Base-by-base conservation (phyloP, 2,329 filamentous ascomycete species). In the Sclerotinia subarctica region DNA sequence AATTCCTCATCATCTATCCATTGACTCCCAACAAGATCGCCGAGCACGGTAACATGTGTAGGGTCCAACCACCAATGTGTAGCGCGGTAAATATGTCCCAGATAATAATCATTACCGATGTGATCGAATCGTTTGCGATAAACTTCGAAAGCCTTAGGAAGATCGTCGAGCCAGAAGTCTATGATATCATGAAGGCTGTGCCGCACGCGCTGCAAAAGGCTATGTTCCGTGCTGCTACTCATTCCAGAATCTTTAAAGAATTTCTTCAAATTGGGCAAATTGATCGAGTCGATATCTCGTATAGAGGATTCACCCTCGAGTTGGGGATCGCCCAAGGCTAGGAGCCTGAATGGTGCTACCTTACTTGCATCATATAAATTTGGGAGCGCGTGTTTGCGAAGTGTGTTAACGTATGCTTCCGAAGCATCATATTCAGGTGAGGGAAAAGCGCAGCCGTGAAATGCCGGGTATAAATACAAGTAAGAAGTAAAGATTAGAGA, bases 1-100 rank as follows among this genome's bases (percentile, higher is more conserved):
- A 99, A 99, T 79, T 99, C 95, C 42, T 84, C 85, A 76, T 97
- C 89, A 63, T 85, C 86, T 70, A 99, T 91, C 95, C 95, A 99
- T 78, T 99, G 95, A 75, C 93, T 97, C 13, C 95, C 95, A 13
- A 99, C 82, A 69, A 99, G 82, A 77, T 99, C 95, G 3, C 95
- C 95, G 5, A 99, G 83, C 0, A 98, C 93, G 0, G 91, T 88
- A 26, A 95, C 87, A 78, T 99, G 95, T 0, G 92, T 96, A 11
- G 95, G 95, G 21, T 83, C 81, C 0, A 90, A 86, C 90, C 91
- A 96, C 92, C 93, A 96, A 72, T 86, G 85, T 62, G 97, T 79
- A 0, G 88, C 91, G 21, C 92, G 86, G 79, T 96, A 97, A 69
- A 97, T 93, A 78, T 99, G 95, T 26, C 91, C 92, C 44, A 99